A percentile compares a stretch with the other conserved stretches of the same genome.
Evolutionary conservation across 2,329 filamentous ascomycete genomes (phyloP).

Genomic region (Fusarium armeniacum): DNA sequence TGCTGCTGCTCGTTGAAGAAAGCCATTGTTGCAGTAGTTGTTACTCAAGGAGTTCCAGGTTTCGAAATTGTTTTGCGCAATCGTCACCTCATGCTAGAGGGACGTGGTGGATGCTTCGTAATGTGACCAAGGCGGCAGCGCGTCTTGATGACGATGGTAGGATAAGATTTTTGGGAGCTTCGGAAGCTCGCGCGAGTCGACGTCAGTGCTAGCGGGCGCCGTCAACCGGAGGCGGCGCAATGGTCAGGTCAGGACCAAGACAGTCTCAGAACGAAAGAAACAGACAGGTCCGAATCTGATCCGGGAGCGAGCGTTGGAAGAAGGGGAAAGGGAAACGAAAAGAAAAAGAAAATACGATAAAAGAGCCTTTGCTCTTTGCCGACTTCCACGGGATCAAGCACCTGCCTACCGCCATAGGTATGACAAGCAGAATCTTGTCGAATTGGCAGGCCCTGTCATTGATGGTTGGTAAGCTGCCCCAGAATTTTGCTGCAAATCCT

Average conservation of each 20-base stretch:
- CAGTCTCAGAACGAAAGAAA: constrained; percentile 18
- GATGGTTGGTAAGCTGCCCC: constrained; percentile 44
- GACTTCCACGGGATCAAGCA: constrained; percentile 30
- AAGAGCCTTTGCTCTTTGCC: constrained; percentile 8
- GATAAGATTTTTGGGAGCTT: constrained; percentile 30
- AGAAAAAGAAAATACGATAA: not conserved
- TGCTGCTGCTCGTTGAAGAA: constrained; percentile 58
- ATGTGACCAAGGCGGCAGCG: constrained; percentile 29
- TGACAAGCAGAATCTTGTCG: constrained; percentile 40
- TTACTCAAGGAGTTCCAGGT: constrained; percentile 23
- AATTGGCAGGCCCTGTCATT: constrained; percentile 28
- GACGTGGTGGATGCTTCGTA: constrained; percentile 13
- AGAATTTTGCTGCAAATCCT: constrained; percentile 33
- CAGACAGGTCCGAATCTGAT: constrained; percentile 19
- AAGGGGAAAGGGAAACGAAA: not conserved
- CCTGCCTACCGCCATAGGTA: constrained; percentile 3
- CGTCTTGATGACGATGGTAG: constrained; percentile 27
- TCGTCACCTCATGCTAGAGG: constrained; percentile 56
- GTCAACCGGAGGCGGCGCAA: constrained; percentile 19
- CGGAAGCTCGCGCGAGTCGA: constrained; percentile 37
- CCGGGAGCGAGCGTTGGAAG: constrained; percentile 21
- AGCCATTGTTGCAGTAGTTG: constrained; percentile 48
- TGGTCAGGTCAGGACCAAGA: constrained; percentile 19
- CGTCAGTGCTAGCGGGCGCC: constrained; percentile 31
- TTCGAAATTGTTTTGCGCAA: constrained; percentile 60